Percentiles rank a stretch among this genome's conserved stretches.
phyloP scores from a whole-genome alignment of 805 yeast species.

The Candida nemodendra region DNA sequence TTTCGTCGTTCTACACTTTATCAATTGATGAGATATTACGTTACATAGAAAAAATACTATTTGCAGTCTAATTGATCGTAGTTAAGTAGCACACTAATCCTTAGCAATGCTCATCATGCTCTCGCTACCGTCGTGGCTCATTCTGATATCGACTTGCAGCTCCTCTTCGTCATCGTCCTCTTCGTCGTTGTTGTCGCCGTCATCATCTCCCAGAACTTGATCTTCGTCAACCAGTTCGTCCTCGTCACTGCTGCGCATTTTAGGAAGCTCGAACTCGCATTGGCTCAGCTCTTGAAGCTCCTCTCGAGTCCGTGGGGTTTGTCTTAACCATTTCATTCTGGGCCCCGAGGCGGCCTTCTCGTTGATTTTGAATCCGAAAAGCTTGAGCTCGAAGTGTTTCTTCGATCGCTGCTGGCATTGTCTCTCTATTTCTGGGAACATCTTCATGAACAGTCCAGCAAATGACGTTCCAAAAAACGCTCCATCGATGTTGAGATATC shows the following conservation, averaged over 20 bases:
- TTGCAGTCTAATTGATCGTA: neutral
- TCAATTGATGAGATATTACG: conserved; percentile 50
- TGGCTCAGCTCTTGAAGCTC: conserved; percentile 61
- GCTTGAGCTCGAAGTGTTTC: conserved; percentile 63
- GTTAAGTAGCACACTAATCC: too few species aligned
- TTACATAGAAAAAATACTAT: neutral
- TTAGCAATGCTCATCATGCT: conserved; percentile 34
- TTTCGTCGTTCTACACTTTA: conserved; percentile 86
- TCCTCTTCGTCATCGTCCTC: conserved; percentile 10
- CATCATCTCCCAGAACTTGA: conserved; percentile 14
- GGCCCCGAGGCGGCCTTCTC: conserved; percentile 79
- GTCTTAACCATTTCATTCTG: conserved; percentile 94
- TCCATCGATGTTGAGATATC: conserved; percentile 89
- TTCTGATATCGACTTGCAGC: conserved; percentile 14
- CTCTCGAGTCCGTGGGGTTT: conserved; percentile 60
- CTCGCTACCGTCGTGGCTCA: conserved; percentile 30
- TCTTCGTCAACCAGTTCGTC: conserved; percentile 23
- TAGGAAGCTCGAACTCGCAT: conserved; percentile 66
- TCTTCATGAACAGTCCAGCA: conserved; percentile 87
- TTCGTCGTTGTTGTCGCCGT: conserved; percentile 15
- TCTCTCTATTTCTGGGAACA: conserved; percentile 86
- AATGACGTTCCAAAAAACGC: conserved; percentile 96
- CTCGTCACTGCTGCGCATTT: conserved; percentile 17
- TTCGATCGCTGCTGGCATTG: conserved; percentile 64
- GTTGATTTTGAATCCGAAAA: conserved; percentile 84